Conservation (phyloP, 257 asterid genomes). For the Craterostigma plantagineum region DNA sequence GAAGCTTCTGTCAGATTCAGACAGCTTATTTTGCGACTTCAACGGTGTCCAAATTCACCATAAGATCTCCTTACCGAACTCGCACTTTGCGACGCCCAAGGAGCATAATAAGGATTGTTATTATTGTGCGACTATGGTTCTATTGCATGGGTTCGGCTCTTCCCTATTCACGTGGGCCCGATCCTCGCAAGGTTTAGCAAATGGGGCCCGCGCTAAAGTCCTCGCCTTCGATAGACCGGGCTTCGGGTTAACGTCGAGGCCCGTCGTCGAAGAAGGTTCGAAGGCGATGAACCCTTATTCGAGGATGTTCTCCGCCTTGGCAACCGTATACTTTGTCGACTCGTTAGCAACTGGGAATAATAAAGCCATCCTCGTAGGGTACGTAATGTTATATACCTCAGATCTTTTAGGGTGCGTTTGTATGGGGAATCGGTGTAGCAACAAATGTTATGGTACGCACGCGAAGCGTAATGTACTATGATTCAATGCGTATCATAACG, state of each 20-base stretch:
- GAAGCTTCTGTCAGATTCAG: constrained; percentile 49
- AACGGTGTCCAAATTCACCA: constrained; percentile 83
- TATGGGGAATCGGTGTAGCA: no score
- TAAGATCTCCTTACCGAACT: constrained; percentile 44
- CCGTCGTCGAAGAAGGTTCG: constrained; percentile 16
- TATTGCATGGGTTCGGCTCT: constrained; percentile 95
- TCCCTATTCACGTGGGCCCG: constrained; percentile 75
- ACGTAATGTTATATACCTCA: constrained; percentile 8
- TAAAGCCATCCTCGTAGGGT: constrained; percentile 86
- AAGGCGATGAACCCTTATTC: constrained; percentile 63
- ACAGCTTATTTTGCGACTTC: constrained; percentile 74
- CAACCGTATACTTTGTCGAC: constrained; percentile 55
- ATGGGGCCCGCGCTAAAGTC: constrained; percentile 39
- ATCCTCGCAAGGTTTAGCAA: constrained; percentile 60
- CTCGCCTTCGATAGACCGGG: constrained; percentile 98
- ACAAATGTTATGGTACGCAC: no score
- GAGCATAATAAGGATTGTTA: no score
- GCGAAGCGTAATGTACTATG: no score
- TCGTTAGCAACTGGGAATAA: constrained; percentile 35
- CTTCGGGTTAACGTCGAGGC: constrained; percentile 81
- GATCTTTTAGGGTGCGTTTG: no score
- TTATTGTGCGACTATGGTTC: constrained; percentile 49
- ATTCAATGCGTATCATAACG: no score
- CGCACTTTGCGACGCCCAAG: not conserved
- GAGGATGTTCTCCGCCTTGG: constrained; percentile 49